A percentile compares a stretch with the other conserved stretches of the same genome.
phyloP scores from a whole-genome alignment of 2,329 filamentous ascomycete genomes.

The Mycosphaerella sp. region DNA sequence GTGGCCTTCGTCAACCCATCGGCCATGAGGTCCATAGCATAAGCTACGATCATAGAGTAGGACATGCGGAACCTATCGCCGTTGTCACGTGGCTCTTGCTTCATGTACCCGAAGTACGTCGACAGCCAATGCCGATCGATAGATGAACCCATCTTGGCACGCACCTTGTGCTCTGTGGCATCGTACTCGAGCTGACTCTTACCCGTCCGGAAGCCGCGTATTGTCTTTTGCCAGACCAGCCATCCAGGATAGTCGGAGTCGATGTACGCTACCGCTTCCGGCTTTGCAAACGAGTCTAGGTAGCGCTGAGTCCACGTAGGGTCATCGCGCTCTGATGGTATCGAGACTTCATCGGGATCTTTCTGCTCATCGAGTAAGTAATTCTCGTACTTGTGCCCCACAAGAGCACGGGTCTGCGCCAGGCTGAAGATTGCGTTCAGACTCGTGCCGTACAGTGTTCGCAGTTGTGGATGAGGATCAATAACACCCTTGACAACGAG shows the following conservation, averaged over 20 bases:
- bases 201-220: slow-evolving; percentile 71
- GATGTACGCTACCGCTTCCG: slow-evolving; percentile 78
- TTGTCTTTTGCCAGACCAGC: slow-evolving; percentile 88
- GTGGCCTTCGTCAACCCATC: slow-evolving; percentile 69
- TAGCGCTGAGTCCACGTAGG: slow-evolving; percentile 72
- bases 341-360: slow-evolving; percentile 67
- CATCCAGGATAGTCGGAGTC: slow-evolving; percentile 91
- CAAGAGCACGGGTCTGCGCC: slow-evolving; percentile 78
- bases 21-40: slow-evolving; percentile 84
- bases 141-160: slow-evolving; percentile 71
- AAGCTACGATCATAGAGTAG: slow-evolving; percentile 78
- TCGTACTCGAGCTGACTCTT: slow-evolving; percentile 71
- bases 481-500: slow-evolving; percentile 77
- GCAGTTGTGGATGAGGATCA: slow-evolving; percentile 80
- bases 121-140: slow-evolving; percentile 81
- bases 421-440: slow-evolving; percentile 73
- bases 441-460: slow-evolving; percentile 73
- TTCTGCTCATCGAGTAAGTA: slow-evolving; percentile 76
- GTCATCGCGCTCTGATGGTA: slow-evolving; percentile 69
- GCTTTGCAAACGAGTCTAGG: slow-evolving; percentile 68
- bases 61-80: slow-evolving; percentile 85
- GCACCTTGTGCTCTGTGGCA: slow-evolving; percentile 65
- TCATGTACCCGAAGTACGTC: slow-evolving; percentile 85
- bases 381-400: slow-evolving; percentile 79
- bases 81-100: slow-evolving; percentile 85